A percentile compares a stretch with the other conserved stretches of the same genome.
These are phyloP conservation scores for Forsythia suspensa DNA, from an alignment of 257 asterid genomes.

Conservation along the genomic window DNA sequence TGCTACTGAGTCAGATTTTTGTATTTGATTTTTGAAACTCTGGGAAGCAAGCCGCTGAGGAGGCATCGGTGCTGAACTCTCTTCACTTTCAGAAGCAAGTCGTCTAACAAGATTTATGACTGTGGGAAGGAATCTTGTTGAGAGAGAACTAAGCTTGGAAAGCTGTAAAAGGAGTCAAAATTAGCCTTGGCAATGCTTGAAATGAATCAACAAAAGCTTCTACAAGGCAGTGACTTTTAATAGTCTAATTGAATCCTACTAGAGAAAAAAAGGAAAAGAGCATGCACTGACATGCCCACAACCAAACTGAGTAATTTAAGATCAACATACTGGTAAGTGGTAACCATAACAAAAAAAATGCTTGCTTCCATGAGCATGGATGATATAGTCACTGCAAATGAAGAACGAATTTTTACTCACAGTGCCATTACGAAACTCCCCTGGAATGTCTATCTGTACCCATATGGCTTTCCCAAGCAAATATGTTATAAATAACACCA, in stretches of 20 bases:
- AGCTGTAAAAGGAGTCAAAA: conserved; percentile 31
- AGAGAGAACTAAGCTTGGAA: conserved; percentile 40
- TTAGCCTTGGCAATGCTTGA: background rate
- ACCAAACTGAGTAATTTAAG: no score
- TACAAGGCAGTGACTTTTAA: background rate
- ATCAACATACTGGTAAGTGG: background rate
- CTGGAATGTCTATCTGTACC: conserved; percentile 55
- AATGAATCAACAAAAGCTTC: background rate
- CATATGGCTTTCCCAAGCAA: conserved; percentile 55
- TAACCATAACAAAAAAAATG: background rate
- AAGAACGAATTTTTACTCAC: conserved; percentile 36
- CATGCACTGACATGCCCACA: background rate
- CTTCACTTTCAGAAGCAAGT: conserved; percentile 34
- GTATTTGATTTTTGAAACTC: conserved; percentile 29
- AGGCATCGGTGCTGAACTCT: conserved; percentile 13
- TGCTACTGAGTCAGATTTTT: conserved; percentile 17
- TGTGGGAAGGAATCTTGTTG: conserved; percentile 51
- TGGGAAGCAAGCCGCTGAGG: conserved; percentile 26
- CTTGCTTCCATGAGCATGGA: background rate
- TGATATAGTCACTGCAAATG: background rate
- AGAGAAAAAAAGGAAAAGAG: background rate
- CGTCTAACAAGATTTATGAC: conserved; percentile 41
- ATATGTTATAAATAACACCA: conserved; percentile 39
- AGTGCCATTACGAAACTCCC: conserved; percentile 42
- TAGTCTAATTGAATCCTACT: background rate